Conservation (phyloP, 129 eudicot genomes). For the Logfia minima region DNA sequence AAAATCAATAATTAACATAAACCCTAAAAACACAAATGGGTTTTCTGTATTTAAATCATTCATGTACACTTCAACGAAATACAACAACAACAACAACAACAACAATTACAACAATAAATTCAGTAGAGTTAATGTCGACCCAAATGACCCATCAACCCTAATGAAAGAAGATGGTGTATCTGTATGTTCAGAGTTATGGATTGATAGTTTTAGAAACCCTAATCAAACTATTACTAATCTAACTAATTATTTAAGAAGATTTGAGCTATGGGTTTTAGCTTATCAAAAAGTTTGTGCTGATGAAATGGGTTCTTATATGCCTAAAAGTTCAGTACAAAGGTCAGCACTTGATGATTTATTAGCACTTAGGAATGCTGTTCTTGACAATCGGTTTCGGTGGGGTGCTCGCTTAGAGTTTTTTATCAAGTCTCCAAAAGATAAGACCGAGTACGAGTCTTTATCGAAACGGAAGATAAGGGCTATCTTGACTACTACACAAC, state of each 20-base stretch:
- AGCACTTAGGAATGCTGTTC: slow-evolving; percentile 78
- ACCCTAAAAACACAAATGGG: slow-evolving; percentile 34
- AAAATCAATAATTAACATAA: slow-evolving; percentile 16
- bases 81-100: slow-evolving; percentile 23
- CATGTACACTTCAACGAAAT: slow-evolving; percentile 46
- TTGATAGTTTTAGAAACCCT: slow-evolving; percentile 65
- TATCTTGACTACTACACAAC: slow-evolving; percentile 61
- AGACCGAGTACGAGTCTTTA: slow-evolving; percentile 55
- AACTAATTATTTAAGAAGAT: slow-evolving; percentile 58
- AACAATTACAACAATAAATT: slow-evolving; percentile 8
- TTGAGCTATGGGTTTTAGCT: slow-evolving; percentile 88
- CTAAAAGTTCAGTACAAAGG: slow-evolving; percentile 61
- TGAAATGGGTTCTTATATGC: slow-evolving; percentile 74
- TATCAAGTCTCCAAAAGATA: slow-evolving; percentile 72
- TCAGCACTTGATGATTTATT: slow-evolving; percentile 67
- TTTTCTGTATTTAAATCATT: slow-evolving; percentile 40
- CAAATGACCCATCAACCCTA: slow-evolving; percentile 73
- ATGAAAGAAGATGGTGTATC: slow-evolving; percentile 88
- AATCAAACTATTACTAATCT: slow-evolving; percentile 57
- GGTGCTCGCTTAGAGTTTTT: slow-evolving; percentile 67
- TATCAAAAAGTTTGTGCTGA: slow-evolving; percentile 86
- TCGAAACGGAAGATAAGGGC: slow-evolving; percentile 77
- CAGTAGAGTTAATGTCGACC: slow-evolving; percentile 32
- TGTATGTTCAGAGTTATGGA: slow-evolving; percentile 77
- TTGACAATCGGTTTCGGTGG: slow-evolving; percentile 70